Evolutionary conservation across 1,284 basidiomycete genomes (phyloP).

Genomic region (Mycena citricolor): DNA sequence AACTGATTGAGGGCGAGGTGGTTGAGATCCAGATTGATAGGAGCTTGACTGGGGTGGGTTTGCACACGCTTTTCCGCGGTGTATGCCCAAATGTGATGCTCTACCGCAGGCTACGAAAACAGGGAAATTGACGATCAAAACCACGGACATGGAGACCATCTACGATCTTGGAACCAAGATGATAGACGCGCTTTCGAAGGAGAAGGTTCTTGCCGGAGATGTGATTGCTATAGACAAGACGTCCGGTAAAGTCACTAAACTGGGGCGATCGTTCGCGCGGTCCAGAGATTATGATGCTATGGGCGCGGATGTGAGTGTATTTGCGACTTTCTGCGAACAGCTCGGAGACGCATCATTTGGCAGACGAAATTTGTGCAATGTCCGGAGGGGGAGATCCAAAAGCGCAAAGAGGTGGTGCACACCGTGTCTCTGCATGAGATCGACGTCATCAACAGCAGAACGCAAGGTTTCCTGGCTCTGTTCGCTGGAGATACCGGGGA

Average conservation of each 20-base stretch:
- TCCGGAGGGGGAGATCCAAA: slow-evolving; percentile 97
- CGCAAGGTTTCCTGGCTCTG: slow-evolving; percentile 84
- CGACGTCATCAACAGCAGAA: slow-evolving; percentile 98
- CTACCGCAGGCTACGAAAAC: slow-evolving; percentile 93
- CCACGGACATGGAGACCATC: slow-evolving; percentile 99
- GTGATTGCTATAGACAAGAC: slow-evolving; percentile 97
- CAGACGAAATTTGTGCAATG: slow-evolving; percentile 98
- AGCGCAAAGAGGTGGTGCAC: slow-evolving; percentile 94
- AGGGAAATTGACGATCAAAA: slow-evolving; percentile 96
- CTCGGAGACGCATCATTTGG: slow-evolving; percentile 5
- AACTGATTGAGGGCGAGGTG: slow-evolving; percentile 97
- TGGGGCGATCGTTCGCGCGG: slow-evolving; percentile 92
- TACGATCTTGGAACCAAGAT: slow-evolving; percentile 99
- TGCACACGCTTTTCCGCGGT: slow-evolving; percentile 12
- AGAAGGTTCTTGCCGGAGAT: slow-evolving; percentile 96
- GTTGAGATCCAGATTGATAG: slow-evolving; percentile 99
- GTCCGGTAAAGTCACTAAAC: slow-evolving; percentile 94
- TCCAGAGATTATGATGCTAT: slow-evolving; percentile 99
- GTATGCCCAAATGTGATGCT: slow-evolving; percentile 2
- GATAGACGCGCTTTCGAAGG: slow-evolving; percentile 96
- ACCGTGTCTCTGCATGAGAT: slow-evolving; percentile 98
- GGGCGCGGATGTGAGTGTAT: slow-evolving; percentile 85
- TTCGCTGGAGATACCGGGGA: slow-evolving; percentile 95
- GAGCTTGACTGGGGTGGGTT: slow-evolving; percentile 89
- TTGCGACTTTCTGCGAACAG: slow-evolving; percentile 6